Conservation (phyloP, 805 yeast genomes). For the Wickerhamiella azyma region DNA sequence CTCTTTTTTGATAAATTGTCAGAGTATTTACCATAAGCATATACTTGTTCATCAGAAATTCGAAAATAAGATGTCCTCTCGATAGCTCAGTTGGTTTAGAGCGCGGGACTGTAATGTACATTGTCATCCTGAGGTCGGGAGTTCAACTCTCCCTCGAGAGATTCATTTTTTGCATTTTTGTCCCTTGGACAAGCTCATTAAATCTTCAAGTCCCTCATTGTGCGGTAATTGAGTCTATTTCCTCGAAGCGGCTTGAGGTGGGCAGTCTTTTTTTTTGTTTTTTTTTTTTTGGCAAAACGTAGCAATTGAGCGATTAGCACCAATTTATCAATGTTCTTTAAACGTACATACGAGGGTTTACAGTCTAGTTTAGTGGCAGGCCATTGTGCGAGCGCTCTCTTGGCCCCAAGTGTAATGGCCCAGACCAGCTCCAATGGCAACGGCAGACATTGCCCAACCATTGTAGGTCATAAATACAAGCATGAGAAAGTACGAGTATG, state of each 20-base stretch:
- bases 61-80: constrained; percentile 14
- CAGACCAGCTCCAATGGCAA: constrained; percentile 53
- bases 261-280: no score
- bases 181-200: not conserved
- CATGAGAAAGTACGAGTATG: constrained; percentile 39
- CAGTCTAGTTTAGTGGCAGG: constrained; percentile 21
- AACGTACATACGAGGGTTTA: no score
- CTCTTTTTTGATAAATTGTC: no score
- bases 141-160: constrained; percentile 27
- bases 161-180: constrained; percentile 9
- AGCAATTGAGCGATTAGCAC: no score
- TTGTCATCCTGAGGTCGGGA: constrained; percentile 26
- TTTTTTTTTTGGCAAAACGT: no score
- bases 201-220: no score
- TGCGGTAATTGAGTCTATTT: no score
- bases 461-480: constrained; percentile 77
- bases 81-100: constrained; percentile 28
- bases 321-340: no score
- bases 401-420: constrained; percentile 51
- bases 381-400: constrained; percentile 16
- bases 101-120: constrained; percentile 27
- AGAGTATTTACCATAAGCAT: no score
- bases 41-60: not conserved
- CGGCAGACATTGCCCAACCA: constrained; percentile 68
- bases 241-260: no score